Conservation (phyloP, 352 stramenopile genomes). For the Pythium utonaiense region DNA sequence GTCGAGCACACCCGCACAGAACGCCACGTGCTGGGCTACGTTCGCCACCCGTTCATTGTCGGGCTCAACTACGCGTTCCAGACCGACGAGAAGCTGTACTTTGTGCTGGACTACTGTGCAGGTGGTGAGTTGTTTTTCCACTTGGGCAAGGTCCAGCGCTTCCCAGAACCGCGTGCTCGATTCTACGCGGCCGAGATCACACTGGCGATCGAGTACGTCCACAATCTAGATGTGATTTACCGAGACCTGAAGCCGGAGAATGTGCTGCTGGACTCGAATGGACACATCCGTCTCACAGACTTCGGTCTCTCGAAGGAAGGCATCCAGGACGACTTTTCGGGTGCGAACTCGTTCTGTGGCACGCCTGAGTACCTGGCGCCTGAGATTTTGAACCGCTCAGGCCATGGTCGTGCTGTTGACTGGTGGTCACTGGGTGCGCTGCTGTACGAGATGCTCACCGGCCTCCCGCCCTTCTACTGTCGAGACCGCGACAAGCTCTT, state of each 20-base stretch:
- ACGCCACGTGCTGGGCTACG: constrained; percentile 95
- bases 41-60: constrained; percentile 98
- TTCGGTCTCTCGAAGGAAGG: constrained; percentile 94
- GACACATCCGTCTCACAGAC: constrained; percentile 97
- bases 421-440: constrained; percentile 96
- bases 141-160: constrained; percentile 90
- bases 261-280: constrained; percentile 94
- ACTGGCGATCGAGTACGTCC: constrained; percentile 94
- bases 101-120: constrained; percentile 98
- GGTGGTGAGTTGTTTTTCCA: constrained; percentile 96
- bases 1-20: constrained; percentile 99
- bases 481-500: constrained; percentile 95
- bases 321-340: constrained; percentile 89
- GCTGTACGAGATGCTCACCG: constrained; percentile 82
- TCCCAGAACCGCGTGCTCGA: constrained; percentile 89
- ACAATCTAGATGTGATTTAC: constrained; percentile 95
- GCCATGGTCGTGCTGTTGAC: constrained; percentile 96
- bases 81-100: constrained; percentile 96
- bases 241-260: constrained; percentile 98
- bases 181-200: constrained; percentile 98
- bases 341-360: constrained; percentile 96
- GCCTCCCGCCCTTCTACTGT: constrained; percentile 91
- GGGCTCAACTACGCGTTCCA: constrained; percentile 96
- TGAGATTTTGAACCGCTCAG: constrained; percentile 96
- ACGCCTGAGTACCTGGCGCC: constrained; percentile 99